phyloP scores from a whole-genome alignment of 2,329 filamentous ascomycete genomes.

The Cladophialophora psammophila region DNA sequence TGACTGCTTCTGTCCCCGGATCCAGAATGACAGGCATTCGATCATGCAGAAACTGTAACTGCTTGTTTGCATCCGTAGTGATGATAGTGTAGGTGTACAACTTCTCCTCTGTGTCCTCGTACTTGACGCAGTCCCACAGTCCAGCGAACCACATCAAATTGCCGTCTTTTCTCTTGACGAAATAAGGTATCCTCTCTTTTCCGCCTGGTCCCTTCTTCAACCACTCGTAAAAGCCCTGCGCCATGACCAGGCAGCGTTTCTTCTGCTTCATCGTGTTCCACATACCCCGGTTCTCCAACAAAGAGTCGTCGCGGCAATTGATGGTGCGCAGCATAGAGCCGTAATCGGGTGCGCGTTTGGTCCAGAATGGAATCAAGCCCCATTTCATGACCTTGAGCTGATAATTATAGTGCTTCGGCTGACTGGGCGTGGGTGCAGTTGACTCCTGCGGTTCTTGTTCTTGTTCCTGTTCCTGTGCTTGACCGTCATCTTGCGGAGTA shows the following conservation, averaged over 20 bases:
- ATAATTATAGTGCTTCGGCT: constrained; percentile 63
- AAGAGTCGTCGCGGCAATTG: constrained; percentile 90
- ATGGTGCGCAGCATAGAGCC: constrained; percentile 83
- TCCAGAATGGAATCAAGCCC: constrained; percentile 95
- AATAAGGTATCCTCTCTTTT: constrained; percentile 86
- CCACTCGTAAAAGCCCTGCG: constrained; percentile 97
- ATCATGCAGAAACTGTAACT: constrained; percentile 86
- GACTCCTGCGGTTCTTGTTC: constrained; percentile 22
- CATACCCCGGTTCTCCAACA: constrained; percentile 78
- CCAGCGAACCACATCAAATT: constrained; percentile 88
- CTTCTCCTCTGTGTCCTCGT: constrained; percentile 75
- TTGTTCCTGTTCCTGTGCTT: constrained; percentile 9
- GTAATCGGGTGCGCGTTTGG: constrained; percentile 81
- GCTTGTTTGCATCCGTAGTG: constrained; percentile 84
- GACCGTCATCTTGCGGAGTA: constrained; percentile 30
- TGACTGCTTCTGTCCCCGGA: constrained; percentile 72
- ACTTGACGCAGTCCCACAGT: constrained; percentile 86
- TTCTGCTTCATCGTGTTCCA: constrained; percentile 90
- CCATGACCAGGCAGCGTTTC: constrained; percentile 86
- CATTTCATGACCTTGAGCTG: constrained; percentile 94
- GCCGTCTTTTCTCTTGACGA: constrained; percentile 80
- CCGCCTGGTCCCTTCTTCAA: constrained; percentile 74
- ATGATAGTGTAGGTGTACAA: constrained; percentile 92
- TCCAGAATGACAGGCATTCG: constrained; percentile 95
- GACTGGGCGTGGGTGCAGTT: constrained; percentile 22